phyloP scores from a whole-genome alignment of 2,329 filamentous ascomycete species.

The Xylaria sp. region DNA sequence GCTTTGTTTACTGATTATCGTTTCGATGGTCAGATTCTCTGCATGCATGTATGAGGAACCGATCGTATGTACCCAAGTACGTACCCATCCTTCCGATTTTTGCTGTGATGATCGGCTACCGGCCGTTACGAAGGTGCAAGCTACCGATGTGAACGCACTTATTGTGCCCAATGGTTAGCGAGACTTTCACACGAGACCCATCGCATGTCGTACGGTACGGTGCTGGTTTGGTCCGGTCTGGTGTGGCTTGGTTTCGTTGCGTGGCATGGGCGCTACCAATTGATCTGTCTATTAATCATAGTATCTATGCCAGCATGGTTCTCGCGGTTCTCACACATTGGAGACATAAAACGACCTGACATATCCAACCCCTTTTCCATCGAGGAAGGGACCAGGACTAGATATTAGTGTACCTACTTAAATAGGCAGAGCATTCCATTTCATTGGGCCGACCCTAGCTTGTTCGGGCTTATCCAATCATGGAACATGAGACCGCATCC shows the following conservation, averaged over 20 bases:
- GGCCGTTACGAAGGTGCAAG: constrained; percentile 37
- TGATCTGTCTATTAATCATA: constrained; percentile 13
- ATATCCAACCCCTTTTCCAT: constrained; percentile 9
- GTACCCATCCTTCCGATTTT: background rate
- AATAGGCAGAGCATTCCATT: background rate
- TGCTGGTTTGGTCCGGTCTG: background rate
- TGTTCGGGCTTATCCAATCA: constrained; percentile 14
- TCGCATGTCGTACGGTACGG: constrained; percentile 30
- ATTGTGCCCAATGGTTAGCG: constrained; percentile 7
- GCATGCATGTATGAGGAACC: background rate
- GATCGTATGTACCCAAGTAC: background rate
- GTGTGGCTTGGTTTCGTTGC: constrained; percentile 12
- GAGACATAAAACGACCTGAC: constrained; percentile 1
- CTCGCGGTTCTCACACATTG: background rate
- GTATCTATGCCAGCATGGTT: too few relatives aligned
- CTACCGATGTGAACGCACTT: constrained; percentile 21
- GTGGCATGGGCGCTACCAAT: constrained; percentile 31
- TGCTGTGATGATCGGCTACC: constrained; percentile 27
- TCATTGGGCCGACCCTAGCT: constrained; percentile 23
- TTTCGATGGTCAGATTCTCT: background rate
- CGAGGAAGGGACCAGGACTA: background rate
- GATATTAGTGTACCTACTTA: constrained; percentile 6
- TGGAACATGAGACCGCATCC: background rate
- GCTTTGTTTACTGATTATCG: background rate
- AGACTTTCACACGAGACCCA: constrained; percentile 7